Evolutionary conservation across 2,329 filamentous ascomycete genomes (phyloP), one percentile per base, ranked within the genome.

Genomic region (Neofusicoccum sp.): DNA sequence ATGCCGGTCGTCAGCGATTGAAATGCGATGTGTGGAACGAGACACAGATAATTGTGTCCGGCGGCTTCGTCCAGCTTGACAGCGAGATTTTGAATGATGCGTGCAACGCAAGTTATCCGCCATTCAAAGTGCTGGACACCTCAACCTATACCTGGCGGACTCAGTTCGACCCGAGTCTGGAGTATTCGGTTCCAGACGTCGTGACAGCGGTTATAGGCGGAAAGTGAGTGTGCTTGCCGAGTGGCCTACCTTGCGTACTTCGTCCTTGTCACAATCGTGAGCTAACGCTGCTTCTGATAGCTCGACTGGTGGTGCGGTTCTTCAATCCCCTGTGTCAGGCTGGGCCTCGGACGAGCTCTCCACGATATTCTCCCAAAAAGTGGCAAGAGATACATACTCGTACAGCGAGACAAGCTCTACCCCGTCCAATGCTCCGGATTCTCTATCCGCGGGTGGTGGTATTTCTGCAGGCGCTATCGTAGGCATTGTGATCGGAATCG

Each of bases 11-110:
- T 4, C 31, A 60, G 9, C 31, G 47, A 33, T 36, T 54, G 29
- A 62, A 62, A n/a, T 61, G 62, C 36, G 41, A 54, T 16, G 31
- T 61, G 37, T 61, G 39, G 45, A 14, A 62, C 8, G 45, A 64
- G 4, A n/a, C 11, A 29, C 58, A 64, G 48, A 61, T 64, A 36
- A 33, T 62, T 12, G 62, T 62, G 6, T 31, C 28, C 2, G 62
- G 62, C 11, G 62, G 56, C 12, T 12, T 45, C 8, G 43, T 16
- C 3, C 36, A 41, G 3, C 28, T 37, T 4, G 48, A 61, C 3
- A 33, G 11, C 4, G 22, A 39, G n/a, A 6, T 12, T 3, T 8
- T 50, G 1, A 62, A 62, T n/a, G 29, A 62, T 14, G 29, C 28
- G 6, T 62, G 60, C 48, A 62, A 62, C n/a, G 29, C 43, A 12